These are phyloP conservation scores for Mucor indicus DNA, from an alignment of 371 early-diverging fungal species.

Conservation along the genomic window DNA sequence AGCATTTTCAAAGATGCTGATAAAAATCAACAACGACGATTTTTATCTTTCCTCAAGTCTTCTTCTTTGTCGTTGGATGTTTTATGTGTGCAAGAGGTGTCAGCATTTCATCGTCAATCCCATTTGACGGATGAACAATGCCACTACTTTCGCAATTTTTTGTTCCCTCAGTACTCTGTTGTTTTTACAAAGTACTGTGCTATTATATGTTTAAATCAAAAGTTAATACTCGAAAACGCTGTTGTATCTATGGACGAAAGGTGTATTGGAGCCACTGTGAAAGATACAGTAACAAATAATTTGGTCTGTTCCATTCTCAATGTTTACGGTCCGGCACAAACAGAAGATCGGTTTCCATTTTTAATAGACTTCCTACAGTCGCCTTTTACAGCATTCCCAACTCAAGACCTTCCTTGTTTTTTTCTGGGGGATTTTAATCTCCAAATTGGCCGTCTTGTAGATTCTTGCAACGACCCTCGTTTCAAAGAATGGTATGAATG, in stretches of 20 bases:
- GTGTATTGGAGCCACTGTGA: not conserved
- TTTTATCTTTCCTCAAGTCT: not conserved
- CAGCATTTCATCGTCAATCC: not conserved
- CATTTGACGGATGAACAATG: not conserved
- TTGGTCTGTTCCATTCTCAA: not conserved
- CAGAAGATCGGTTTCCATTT: not conserved
- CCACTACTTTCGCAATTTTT: not conserved
- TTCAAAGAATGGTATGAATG: constrained; percentile 9
- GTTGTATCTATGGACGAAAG: constrained; percentile 4
- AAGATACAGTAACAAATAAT: not conserved
- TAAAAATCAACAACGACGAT: not conserved
- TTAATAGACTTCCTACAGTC: not conserved
- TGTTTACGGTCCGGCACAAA: constrained; percentile 7
- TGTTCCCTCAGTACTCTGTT: not conserved
- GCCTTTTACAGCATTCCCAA: not conserved
- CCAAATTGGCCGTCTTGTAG: not conserved
- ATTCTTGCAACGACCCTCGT: too few species aligned
- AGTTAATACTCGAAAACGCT: not conserved
- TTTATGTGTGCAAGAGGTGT: constrained; percentile 2
- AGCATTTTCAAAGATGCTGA: constrained; percentile 13
- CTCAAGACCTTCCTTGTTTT: too few species aligned
- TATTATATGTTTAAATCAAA: constrained; percentile 2
- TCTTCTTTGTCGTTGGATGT: not conserved
- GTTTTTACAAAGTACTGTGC: constrained; percentile 1
- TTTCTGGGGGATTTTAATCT: constrained; percentile 10